Evolutionary conservation across 1,284 basidiomycete genomes (phyloP).

Genomic region (Earliella scabrosa): DNA sequence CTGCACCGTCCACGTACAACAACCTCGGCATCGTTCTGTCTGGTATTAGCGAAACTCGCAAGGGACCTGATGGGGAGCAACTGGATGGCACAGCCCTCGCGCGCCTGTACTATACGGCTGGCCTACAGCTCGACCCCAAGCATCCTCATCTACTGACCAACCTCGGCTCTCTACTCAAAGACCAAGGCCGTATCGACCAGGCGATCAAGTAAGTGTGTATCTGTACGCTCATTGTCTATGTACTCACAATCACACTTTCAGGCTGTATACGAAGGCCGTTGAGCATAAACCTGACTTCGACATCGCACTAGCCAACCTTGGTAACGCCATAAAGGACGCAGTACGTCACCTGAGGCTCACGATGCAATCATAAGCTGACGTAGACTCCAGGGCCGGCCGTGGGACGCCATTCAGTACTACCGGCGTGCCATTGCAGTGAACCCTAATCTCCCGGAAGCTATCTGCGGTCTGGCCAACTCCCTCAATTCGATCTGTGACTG

Average conservation of each 20-base stretch:
- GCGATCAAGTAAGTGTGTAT: conserved; percentile 50
- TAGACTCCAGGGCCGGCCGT: conserved; percentile 44
- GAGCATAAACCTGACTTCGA: conserved; percentile 60
- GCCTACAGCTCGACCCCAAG: conserved; percentile 54
- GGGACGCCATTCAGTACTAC: conserved; percentile 61
- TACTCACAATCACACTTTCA: conserved; percentile 12
- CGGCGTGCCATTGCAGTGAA: conserved; percentile 56
- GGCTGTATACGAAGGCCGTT: conserved; percentile 54
- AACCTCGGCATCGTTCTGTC: conserved; percentile 66
- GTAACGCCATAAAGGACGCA: conserved; percentile 60
- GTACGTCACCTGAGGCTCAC: conserved; percentile 33
- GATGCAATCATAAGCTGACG: not conserved
- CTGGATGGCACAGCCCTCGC: conserved; percentile 47
- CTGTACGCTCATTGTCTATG: not conserved
- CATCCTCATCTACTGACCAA: conserved; percentile 68
- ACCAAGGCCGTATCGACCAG: conserved; percentile 53
- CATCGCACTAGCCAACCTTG: conserved; percentile 64
- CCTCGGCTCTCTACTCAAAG: conserved; percentile 63
- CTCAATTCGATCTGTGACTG: conserved; percentile 61
- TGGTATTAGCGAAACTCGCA: conserved; percentile 39
- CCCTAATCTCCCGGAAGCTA: conserved; percentile 58
- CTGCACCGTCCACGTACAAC: conserved; percentile 61
- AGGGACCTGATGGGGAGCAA: conserved; percentile 31
- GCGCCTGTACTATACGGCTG: conserved; percentile 56
- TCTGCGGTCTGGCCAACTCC: conserved; percentile 59